Evolutionary conservation across 192 early-diverging fungal genomes (phyloP), one percentile per base, ranked within the genome.

Genomic region (Lunasporangiospora selenospora): DNA sequence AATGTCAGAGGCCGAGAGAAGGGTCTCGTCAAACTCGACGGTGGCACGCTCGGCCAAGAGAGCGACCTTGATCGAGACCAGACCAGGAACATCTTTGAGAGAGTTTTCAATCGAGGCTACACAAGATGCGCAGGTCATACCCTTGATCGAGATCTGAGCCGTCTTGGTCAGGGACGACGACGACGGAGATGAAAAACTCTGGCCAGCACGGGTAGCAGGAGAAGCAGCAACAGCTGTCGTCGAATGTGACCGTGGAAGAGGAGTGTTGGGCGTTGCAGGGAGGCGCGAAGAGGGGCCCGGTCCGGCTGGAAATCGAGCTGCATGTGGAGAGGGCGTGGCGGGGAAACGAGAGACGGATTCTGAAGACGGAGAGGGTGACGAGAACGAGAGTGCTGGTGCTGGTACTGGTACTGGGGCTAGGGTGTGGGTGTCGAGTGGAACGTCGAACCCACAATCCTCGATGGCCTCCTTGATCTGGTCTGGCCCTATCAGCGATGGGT

Each of bases 61-160:
- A 3, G 91, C 88, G 11, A 99, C 97, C 59, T 88, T 89, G 56
- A 93, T 86, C 4, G 80, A 84, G 6, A 80, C 50, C 3, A 99
- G 80, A 23, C 93, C 94, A 0, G 80, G 75, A 7, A 80, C 65
- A 1, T 62, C 52, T 21, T 67, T 46, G 29, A 98, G 61, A 6
- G 84, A 80, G 18, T 85, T 86, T 80, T 97, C 94, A 19, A 99
- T 90, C 3, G 87, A 79, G 30, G 85, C 85, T 0, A 99, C 96
- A 78, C 97, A 99, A 4, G 90, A 90, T 6, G 95, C 87, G 79
- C 96, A 98, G 31, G 97, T 96, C 97, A 99, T 99, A 6, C 97
- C 97, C 23, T 77, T 83, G 21, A 99, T 84, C 57, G 91, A 83
- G 11, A 97, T 63, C 61, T 86, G 79, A 40, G 73, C 76, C 10